Percentiles rank a stretch among this genome's conserved stretches.
phyloP scores from a whole-genome alignment of 2,329 filamentous ascomycete species.

The Chaetomiaceae sp. region DNA sequence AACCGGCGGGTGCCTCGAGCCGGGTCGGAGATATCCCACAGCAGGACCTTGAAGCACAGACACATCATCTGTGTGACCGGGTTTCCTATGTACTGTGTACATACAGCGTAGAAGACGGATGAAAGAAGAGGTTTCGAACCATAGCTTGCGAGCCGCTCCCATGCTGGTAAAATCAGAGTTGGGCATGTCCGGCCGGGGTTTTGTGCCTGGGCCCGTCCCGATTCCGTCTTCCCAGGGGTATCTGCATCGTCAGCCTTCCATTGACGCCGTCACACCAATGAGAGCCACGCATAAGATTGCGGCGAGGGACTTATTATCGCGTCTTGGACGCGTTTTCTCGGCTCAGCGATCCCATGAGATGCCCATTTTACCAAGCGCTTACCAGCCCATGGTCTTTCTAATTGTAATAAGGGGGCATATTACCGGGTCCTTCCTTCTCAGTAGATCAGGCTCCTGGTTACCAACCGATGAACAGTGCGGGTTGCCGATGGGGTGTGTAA shows the following conservation, averaged over 20 bases:
- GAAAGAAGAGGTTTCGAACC: slow-evolving; percentile 7
- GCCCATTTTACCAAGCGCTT: too few relatives aligned
- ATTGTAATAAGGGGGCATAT: not conserved
- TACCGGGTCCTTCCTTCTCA: not conserved
- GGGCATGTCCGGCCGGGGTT: not conserved
- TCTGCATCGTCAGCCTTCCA: not conserved
- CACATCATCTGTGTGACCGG: slow-evolving; percentile 1
- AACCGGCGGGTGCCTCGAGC: not conserved
- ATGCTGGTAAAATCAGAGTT: not conserved
- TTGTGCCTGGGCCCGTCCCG: not conserved
- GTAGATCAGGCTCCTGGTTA: not conserved
- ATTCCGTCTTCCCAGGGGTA: not conserved
- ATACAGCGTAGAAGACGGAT: slow-evolving; percentile 5
- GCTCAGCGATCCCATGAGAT: not conserved
- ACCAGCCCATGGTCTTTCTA: not conserved
- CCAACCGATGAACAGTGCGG: slow-evolving; percentile 1
- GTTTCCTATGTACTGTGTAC: too few relatives aligned
- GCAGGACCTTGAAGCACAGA: not conserved
- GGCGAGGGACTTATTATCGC: not conserved
- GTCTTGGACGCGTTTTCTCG: not conserved
- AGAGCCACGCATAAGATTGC: not conserved
- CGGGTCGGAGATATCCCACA: not conserved
- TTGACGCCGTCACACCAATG: not conserved
- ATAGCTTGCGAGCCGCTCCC: not conserved
- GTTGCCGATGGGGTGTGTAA: not conserved